Base-by-base conservation (phyloP, 2,329 filamentous ascomycete species). In the Alternaria angustiovoidea region DNA sequence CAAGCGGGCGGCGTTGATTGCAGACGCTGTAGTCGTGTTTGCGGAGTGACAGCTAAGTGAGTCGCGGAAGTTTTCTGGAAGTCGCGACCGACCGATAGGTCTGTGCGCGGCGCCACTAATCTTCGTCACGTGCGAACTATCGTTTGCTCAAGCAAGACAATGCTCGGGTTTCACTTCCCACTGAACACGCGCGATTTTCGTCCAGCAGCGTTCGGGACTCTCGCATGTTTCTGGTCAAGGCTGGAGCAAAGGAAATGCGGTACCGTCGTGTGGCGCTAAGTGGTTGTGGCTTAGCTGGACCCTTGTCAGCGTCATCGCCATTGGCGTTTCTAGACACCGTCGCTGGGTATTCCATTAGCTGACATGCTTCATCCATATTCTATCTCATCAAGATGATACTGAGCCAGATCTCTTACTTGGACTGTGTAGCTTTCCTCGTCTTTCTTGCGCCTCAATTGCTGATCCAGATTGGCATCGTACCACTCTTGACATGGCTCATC, bases 371-470 rank as follows among this genome's bases (percentile, higher is more conserved):
- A 44, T 32, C 36, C 34, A 44, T 55, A 56, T 36, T 18, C 43
- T 36, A 24, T 11, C 26, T 59, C 49, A 18, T 54, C 34, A 69
- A 61, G 63, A 93, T 94, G 90, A 89, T 93, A 61, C 82, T 95
- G 42, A 86, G 87, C 36, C 88, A 90, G 58, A 87, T 95, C 44
- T 92, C 89, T 7, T 90, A 90, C 77, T 75, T 93, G 28, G 92
- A 95, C 80, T 93, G 91, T 80, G 58, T 90, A 30, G 87, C 89
- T 59, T 95, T 94, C 72, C 84, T 91, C 49, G 52, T 89, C 42
- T 89, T 92, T 70, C 84, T 94, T 14, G 81, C 87, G 4, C 91
- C 90, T 3, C 90, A 94, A 77, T 81, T 95, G 38, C 80, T 94
- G 34, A 79, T 89, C 64, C 86, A 89, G 58, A 88, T 89, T 62